A percentile compares a stretch with the other conserved stretches of the same genome.
Conservation (phyloP, 768 basidiomycete species). For the Candolleomyces eurysporus region DNA sequence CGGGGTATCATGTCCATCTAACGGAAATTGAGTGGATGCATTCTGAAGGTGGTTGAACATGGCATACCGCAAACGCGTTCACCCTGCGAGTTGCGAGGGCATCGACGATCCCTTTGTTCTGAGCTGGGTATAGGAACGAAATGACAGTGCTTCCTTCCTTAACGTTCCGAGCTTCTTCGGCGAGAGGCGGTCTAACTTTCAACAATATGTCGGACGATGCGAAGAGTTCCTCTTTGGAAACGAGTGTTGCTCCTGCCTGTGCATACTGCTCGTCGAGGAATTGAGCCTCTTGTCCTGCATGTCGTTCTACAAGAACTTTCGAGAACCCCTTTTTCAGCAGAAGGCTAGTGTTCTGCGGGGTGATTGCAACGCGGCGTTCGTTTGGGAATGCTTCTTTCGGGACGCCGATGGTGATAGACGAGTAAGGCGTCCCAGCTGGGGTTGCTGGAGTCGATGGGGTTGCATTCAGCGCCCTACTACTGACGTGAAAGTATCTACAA, state of each 20-base stretch:
- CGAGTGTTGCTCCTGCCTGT: constrained; percentile 76
- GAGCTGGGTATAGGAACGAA: constrained; percentile 80
- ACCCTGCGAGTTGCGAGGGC: constrained; percentile 61
- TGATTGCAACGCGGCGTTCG: constrained; percentile 78
- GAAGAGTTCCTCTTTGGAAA: constrained; percentile 71
- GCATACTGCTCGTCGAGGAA: constrained; percentile 80
- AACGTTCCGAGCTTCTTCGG: constrained; percentile 58
- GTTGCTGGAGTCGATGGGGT: constrained; percentile 21
- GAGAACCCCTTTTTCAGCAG: constrained; percentile 83
- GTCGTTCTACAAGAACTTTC: constrained; percentile 68
- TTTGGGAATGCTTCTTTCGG: constrained; percentile 75
- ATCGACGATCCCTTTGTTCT: constrained; percentile 76
- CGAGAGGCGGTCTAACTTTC: constrained; percentile 79
- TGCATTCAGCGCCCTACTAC: constrained; percentile 23
- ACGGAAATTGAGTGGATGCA: neutral
- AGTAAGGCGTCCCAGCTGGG: constrained; percentile 54
- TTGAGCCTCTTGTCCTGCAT: constrained; percentile 70
- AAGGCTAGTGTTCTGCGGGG: constrained; percentile 72
- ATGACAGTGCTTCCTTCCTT: constrained; percentile 79
- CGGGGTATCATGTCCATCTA: constrained; percentile 90
- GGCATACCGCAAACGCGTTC: constrained; percentile 65
- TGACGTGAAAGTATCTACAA: constrained; percentile 32
- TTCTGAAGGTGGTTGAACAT: neutral
- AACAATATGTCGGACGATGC: constrained; percentile 71
- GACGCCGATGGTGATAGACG: constrained; percentile 71